phyloP scores from a whole-genome alignment of 179 eudicot genomes.

The Nepenthes alata region DNA sequence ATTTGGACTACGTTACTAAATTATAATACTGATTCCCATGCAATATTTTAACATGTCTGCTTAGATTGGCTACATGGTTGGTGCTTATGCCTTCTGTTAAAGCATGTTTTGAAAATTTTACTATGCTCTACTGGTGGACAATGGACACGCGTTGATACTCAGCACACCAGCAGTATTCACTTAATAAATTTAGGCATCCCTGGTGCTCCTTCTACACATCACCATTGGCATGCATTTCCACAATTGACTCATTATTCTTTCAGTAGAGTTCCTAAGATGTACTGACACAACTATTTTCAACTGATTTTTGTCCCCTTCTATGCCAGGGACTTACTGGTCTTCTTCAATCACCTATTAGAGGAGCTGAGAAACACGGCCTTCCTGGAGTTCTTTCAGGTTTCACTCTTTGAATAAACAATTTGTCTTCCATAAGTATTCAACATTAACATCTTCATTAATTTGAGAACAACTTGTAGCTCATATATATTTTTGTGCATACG shows the following conservation, averaged over 20 bases:
- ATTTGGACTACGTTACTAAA: too few species aligned
- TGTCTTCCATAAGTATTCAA: neutral
- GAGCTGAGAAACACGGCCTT: conserved; percentile 92
- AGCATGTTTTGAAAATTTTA: neutral
- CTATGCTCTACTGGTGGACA: neutral
- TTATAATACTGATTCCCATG: too few species aligned
- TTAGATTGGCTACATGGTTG: too few species aligned
- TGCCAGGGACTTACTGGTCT: conserved; percentile 88
- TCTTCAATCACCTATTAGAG: conserved; percentile 86
- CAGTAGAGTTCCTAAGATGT: neutral
- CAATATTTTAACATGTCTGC: too few species aligned
- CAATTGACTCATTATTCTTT: neutral
- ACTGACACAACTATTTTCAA: neutral
- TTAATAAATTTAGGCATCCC: too few species aligned
- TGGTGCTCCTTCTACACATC: too few species aligned
- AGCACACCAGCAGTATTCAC: too few species aligned
- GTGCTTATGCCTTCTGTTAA: neutral
- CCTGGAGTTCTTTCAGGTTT: conserved; percentile 89
- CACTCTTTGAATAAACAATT: neutral
- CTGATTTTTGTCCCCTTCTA: neutral
- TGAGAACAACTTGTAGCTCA: neutral
- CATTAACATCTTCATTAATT: too few species aligned
- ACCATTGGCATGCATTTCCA: too few species aligned
- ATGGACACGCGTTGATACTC: too few species aligned
- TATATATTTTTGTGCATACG: too few species aligned